Conservation (phyloP, 169 alveolate species). For the Eimeria tenella region DNA sequence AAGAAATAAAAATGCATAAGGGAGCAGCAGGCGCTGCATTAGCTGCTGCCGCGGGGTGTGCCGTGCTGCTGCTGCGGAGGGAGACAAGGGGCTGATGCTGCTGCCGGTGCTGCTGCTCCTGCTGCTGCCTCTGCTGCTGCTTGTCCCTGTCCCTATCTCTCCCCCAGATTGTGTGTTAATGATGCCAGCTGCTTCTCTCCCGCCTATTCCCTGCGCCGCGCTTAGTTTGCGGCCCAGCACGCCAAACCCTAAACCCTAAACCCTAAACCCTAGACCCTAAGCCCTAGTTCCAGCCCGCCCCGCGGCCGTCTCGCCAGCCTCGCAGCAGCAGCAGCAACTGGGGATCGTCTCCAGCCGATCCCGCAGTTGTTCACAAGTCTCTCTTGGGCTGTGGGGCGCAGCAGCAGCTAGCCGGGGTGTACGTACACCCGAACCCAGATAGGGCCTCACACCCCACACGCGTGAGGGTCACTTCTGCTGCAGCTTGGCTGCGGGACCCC, state of each 20-base stretch:
- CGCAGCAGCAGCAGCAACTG: neutral
- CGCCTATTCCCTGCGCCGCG: neutral
- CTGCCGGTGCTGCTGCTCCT: slow-evolving; percentile 13
- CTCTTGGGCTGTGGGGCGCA: neutral
- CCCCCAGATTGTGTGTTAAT: neutral
- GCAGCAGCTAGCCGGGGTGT: neutral
- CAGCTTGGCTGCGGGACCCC: neutral
- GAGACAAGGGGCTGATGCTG: slow-evolving; percentile 30
- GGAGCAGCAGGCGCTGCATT: neutral
- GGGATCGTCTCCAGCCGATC: neutral
- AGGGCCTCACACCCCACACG: neutral
- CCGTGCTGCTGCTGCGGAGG: slow-evolving; percentile 64
- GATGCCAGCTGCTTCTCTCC: neutral
- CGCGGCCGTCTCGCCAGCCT: neutral
- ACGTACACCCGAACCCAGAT: neutral
- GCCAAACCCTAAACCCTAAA: slow-evolving; percentile 28
- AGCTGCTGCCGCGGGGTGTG: slow-evolving; percentile 19
- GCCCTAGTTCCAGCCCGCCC: too few relatives aligned
- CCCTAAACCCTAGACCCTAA: neutral
- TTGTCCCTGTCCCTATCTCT: slow-evolving; percentile 38
- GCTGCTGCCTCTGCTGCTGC: slow-evolving; percentile 55
- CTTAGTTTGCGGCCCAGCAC: neutral
- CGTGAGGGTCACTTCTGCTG: neutral
- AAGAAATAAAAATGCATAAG: neutral
- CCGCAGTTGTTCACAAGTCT: neutral